phyloP scores from a whole-genome alignment of 2,329 filamentous ascomycete species.

The Nothopassalora personata region DNA sequence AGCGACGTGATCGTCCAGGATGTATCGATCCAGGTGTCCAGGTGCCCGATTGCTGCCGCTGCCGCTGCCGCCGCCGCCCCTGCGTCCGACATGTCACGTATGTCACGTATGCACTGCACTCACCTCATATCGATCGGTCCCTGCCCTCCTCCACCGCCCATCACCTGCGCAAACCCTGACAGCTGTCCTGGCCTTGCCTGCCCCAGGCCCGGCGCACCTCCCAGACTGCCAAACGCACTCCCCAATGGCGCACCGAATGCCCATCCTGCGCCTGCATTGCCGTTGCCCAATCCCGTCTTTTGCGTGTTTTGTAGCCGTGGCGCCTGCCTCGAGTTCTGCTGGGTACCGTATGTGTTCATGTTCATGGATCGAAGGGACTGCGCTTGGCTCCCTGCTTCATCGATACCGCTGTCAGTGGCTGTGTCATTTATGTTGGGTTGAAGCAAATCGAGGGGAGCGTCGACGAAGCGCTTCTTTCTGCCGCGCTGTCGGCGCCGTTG shows the following conservation, averaged over 20 bases:
- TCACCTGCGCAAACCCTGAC: constrained; percentile 33
- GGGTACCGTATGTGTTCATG: constrained; percentile 45
- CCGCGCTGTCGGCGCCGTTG: constrained; percentile 1
- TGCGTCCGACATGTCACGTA: not conserved
- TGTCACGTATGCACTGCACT: constrained; percentile 14
- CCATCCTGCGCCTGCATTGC: constrained; percentile 46
- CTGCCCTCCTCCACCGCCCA: constrained; percentile 31
- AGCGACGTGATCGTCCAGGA: too few relatives aligned
- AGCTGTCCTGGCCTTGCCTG: constrained; percentile 25
- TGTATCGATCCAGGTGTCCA: not conserved
- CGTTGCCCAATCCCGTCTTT: constrained; percentile 42
- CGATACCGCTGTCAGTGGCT: constrained; percentile 17
- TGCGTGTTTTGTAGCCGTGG: constrained; percentile 30
- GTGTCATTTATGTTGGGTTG: not conserved
- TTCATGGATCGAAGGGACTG: constrained; percentile 49
- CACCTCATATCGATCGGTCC: constrained; percentile 34
- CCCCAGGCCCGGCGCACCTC: constrained; percentile 21
- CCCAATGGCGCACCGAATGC: constrained; percentile 53
- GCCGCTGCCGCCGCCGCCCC: constrained; percentile 1
- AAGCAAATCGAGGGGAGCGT: constrained; percentile 1
- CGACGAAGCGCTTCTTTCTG: constrained; percentile 3
- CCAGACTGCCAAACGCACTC: constrained; percentile 28
- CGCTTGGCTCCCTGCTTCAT: constrained; percentile 19
- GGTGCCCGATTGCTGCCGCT: not conserved
- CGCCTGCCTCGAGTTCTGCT: constrained; percentile 24